A percentile compares a stretch with the other conserved stretches of the same genome.
These are phyloP conservation scores for Thinopyrum elongatum DNA, from an alignment of 176 grass and related monocot species.

Conservation along the genomic window DNA sequence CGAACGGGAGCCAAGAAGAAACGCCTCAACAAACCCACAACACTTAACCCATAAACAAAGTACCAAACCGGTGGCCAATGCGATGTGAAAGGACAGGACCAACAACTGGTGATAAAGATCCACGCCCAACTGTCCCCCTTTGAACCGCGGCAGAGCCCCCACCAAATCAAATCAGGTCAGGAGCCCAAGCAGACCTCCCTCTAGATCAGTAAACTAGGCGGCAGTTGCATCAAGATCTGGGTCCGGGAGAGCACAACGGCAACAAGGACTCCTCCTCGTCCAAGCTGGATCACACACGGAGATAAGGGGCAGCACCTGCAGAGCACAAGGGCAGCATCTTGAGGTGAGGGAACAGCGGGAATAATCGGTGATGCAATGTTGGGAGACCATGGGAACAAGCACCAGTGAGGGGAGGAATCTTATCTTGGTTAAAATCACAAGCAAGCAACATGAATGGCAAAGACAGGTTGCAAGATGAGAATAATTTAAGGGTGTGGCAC, in stretches of 20 bases:
- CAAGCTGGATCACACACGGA: conserved; percentile 42
- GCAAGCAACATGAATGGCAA: conserved; percentile 47
- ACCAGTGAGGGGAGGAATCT: conserved; percentile 64
- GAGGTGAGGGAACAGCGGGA: conserved; percentile 64
- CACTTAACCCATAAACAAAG: conserved; percentile 54
- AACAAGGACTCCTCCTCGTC: conserved; percentile 34
- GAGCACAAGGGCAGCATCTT: conserved; percentile 77
- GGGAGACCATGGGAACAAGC: conserved; percentile 85
- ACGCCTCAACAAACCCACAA: conserved; percentile 52
- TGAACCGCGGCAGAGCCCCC: conserved; percentile 40
- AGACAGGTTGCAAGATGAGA: conserved; percentile 19
- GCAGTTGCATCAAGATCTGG: conserved; percentile 57
- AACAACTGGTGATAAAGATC: conserved; percentile 54
- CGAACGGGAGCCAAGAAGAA: conserved; percentile 32
- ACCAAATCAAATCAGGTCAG: conserved; percentile 50
- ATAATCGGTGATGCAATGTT: conserved; percentile 68
- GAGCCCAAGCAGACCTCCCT: conserved; percentile 18
- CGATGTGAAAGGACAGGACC: conserved; percentile 45
- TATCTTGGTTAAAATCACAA: conserved; percentile 44
- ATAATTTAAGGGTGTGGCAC: conserved; percentile 33
- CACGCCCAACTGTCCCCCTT: conserved; percentile 44
- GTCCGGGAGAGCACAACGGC: conserved; percentile 37
- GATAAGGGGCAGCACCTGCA: conserved; percentile 40
- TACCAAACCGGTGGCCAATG: conserved; percentile 33
- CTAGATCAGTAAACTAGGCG: conserved; percentile 56